Base-by-base conservation (phyloP, 768 basidiomycete species). In the Suillus tomentosus region DNA sequence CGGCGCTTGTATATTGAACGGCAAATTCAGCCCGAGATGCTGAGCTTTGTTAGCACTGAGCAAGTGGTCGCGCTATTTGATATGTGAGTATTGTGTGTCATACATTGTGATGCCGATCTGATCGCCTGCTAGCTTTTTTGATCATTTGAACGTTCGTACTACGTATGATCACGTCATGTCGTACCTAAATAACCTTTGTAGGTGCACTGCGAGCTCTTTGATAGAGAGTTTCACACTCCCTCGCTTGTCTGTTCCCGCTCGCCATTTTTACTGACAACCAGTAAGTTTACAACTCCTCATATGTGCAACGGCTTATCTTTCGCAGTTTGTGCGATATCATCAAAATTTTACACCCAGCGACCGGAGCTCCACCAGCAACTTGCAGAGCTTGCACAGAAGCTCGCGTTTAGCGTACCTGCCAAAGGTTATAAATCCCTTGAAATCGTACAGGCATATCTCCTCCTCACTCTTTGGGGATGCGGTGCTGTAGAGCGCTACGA, bases 401-500 rank as follows among this genome's bases (percentile, higher is more conserved):
- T 98, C 22, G 92, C 96, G 0, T 98, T 96, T 76, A 86, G 81
- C 65, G 91, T 94, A 15, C 92, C 93, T 22, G 92, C 91, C 17
- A 82, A 84, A 66, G 94, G 94, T 0, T 95, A 93, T 81, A 96
- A 96, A 76, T 91, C 89, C n/a, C 86, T 95, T 51, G 94, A 95
- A 78, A 94, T 96, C 65, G 93, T 96, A 5, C 96, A 99, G 73
- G 96, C 95, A 0, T 99, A 97, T 75, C 79, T 98, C 22, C 80
- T 99, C 10, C 87, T 98, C 60, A 82, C 90, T 2, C 77, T 94
- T 15, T 99, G 94, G 90, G 94, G 95, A 7, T 90, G 94, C 68
- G 95, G 95, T 24, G 95, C 96, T 5, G 95, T 95, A 24, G 95
- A 99, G 75, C 86, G 95, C 9, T 99, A 94, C 71, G 96, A 99